phyloP scores from a whole-genome alignment of 2,329 filamentous ascomycete species.

The Diaporthe sp. region DNA sequence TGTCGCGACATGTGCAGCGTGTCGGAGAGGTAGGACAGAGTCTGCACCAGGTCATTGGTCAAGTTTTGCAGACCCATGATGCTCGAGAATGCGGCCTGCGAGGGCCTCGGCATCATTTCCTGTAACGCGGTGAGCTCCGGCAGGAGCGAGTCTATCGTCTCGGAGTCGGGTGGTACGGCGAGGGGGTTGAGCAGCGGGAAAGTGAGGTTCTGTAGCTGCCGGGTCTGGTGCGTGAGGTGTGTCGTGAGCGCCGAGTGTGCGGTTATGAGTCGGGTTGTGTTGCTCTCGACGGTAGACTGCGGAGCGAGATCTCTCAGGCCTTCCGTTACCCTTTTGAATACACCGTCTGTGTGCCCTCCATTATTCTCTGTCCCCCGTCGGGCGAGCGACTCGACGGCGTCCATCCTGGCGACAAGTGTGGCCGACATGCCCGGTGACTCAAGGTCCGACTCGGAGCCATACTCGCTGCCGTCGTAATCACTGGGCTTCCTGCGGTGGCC shows the following conservation, averaged over 20 bases:
- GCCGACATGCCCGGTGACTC: constrained; percentile 75
- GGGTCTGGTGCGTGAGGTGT: constrained; percentile 80
- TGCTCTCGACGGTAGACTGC: constrained; percentile 77
- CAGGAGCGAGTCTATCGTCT: constrained; percentile 75
- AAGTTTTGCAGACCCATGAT: constrained; percentile 75
- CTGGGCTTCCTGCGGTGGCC: constrained; percentile 64
- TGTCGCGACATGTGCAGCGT: constrained; percentile 95
- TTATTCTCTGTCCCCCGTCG: constrained; percentile 74
- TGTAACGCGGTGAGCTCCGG: constrained; percentile 74
- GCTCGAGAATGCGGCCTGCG: constrained; percentile 71
- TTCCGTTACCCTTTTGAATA: constrained; percentile 76
- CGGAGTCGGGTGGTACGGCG: constrained; percentile 69
- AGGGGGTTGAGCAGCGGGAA: constrained; percentile 78
- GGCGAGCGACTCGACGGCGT: constrained; percentile 77
- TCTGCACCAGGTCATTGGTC: constrained; percentile 79
- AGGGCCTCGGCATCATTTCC: constrained; percentile 73
- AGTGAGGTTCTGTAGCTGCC: constrained; percentile 78
- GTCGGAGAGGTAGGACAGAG: constrained; percentile 87
- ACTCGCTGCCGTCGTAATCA: constrained; percentile 79
- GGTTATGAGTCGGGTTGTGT: constrained; percentile 78
- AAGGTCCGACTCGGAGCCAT: constrained; percentile 77
- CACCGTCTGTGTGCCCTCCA: constrained; percentile 71
- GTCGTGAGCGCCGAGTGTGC: constrained; percentile 80
- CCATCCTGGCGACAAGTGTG: constrained; percentile 75
- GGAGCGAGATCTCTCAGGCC: constrained; percentile 78